Evolutionary conservation across 2,329 filamentous ascomycete genomes (phyloP).

Genomic region (Colletotrichum sp.): DNA sequence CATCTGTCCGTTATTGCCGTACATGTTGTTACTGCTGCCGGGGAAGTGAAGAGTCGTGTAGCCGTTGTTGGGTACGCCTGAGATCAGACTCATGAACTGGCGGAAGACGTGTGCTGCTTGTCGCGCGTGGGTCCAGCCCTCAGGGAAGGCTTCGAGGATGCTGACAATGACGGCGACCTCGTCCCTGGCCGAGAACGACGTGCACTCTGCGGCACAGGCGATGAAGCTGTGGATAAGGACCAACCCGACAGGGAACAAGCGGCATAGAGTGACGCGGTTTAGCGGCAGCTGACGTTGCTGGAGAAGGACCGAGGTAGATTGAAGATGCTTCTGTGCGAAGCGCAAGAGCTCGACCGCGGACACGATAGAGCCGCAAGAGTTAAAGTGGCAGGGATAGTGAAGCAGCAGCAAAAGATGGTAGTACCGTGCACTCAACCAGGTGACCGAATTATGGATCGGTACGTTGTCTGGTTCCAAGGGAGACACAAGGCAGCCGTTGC

Average conservation of each 20-base stretch:
- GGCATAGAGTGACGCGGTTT: slow-evolving; percentile 45
- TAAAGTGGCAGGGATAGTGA: slow-evolving; percentile 47
- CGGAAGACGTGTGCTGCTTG: slow-evolving; percentile 38
- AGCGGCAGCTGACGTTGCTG: slow-evolving; percentile 48
- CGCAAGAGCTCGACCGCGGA: slow-evolving; percentile 37
- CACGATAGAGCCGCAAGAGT: slow-evolving; percentile 34
- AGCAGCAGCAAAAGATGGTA: slow-evolving; percentile 48
- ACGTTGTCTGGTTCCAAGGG: slow-evolving; percentile 47
- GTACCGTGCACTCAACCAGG: slow-evolving; percentile 47
- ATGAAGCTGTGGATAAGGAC: slow-evolving; percentile 42
- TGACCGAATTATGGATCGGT: slow-evolving; percentile 48
- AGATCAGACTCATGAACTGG: slow-evolving; percentile 30
- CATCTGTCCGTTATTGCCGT: background rate
- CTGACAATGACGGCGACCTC: slow-evolving; percentile 36
- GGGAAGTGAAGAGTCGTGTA: slow-evolving; percentile 22
- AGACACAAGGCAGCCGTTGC: slow-evolving; percentile 47
- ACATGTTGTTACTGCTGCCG: slow-evolving; percentile 2
- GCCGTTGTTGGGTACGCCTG: slow-evolving; percentile 21
- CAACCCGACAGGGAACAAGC: slow-evolving; percentile 40
- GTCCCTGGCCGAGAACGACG: slow-evolving; percentile 34
- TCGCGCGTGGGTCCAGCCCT: slow-evolving; percentile 36
- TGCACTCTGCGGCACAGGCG: slow-evolving; percentile 28
- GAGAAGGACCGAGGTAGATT: slow-evolving; percentile 43
- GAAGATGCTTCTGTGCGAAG: slow-evolving; percentile 45
- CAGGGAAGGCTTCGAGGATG: slow-evolving; percentile 42